These are phyloP conservation scores for Streptanthus diversifolius DNA, from an alignment of 345 rosid species.

Conservation along the genomic window DNA sequence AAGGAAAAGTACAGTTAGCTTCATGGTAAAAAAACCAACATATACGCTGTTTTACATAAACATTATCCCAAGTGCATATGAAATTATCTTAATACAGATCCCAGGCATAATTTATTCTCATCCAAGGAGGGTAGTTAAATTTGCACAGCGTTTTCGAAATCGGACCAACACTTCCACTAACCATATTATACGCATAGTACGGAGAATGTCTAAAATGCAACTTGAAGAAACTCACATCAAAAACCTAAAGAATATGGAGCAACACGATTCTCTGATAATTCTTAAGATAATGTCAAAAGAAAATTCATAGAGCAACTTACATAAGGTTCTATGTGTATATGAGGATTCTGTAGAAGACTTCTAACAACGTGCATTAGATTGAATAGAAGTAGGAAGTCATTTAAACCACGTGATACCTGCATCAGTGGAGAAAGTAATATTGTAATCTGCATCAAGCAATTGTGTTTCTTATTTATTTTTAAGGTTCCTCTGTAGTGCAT, in stretches of 20 bases:
- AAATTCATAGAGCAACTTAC: conserved; percentile 50
- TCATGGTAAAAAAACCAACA: conserved; percentile 12
- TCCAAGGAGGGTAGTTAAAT: not conserved
- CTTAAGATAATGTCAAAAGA: conserved; percentile 3
- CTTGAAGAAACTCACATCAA: conserved; percentile 5
- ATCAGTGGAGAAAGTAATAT: conserved; percentile 21
- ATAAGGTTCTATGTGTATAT: conserved; percentile 86
- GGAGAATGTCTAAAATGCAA: not conserved
- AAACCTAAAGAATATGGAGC: conserved; percentile 6
- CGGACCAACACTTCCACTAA: conserved; percentile 1
- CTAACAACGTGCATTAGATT: conserved; percentile 88
- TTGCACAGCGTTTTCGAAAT: not conserved
- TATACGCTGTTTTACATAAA: not conserved
- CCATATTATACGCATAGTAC: not conserved
- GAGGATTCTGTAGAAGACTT: conserved; percentile 87
- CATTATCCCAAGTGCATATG: not conserved
- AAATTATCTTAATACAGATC: conserved; percentile 5
- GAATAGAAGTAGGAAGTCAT: conserved; percentile 72
- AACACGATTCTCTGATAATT: not conserved
- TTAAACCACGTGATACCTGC: conserved; percentile 91
- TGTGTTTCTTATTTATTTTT: not conserved
- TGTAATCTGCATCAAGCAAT: conserved; percentile 19
- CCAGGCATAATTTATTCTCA: not conserved
- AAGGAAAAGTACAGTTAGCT: conserved; percentile 28
- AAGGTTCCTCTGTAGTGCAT: not conserved